Base-by-base conservation (phyloP, 176 grass and related monocot species). In the Miscanthus lutarioriparius region DNA sequence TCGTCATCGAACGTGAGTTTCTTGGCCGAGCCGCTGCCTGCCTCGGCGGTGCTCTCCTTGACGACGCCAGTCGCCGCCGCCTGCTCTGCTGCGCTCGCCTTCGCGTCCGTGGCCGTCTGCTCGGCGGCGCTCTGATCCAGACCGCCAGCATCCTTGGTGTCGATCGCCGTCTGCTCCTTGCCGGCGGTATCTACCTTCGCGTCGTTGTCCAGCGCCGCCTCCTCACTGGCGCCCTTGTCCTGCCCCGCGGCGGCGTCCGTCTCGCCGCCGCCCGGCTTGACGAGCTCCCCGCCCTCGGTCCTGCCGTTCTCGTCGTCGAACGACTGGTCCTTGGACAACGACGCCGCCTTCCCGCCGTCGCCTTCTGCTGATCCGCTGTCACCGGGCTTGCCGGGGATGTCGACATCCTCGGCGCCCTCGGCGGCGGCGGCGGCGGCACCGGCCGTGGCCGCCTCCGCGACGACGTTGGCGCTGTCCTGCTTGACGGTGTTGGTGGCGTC, bases 261-360 rank as follows among this genome's bases (percentile, higher is more conserved):
- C 38, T 79, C 88, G 8, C 84, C 84, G 11, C 22, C 67, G 1
- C 86, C 92, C 23, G 83, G 84, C 76, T 88, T 92, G 19, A 92
- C 86, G 64, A 97, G 89, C 32, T 92, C 88, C 51, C 94, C 92
- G 80, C 85, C 90, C 77, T 97, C 90, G 26, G 90, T 88, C 27
- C 26, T 86, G 43, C 92, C 92, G 74, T 92, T 94, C 88, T 97
- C 95, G 70, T 92, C 95, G 7, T 92, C 92, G 37, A 89, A 97
- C 61, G 77, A 56, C 63, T 86, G 85, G 71, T 74, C 71, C 56
- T 90, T 92, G 61, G 76, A 67, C 36, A 44, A 22, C 54, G 74
- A 8, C 38, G 38, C 6, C 38, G 38, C 38, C 38, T 39, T 39
- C 38, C 38, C 38, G 38, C 38, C 81, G 26, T 84, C 89, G 53